Conservation (phyloP, 164 flowering plant genomes). For the Piper longum region DNA sequence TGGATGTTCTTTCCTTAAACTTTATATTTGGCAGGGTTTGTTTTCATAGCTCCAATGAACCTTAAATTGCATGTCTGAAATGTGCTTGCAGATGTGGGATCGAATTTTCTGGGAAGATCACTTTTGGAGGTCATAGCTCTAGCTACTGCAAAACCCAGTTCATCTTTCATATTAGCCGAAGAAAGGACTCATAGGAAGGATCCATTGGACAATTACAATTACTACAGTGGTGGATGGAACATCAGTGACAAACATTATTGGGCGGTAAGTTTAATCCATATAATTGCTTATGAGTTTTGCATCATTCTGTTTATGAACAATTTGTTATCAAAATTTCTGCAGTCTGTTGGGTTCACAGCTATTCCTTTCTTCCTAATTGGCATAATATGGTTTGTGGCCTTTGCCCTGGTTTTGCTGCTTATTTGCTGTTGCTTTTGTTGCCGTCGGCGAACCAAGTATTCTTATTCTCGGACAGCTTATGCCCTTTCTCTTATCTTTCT, state of each 20-base stretch:
- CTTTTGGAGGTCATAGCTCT: constrained; percentile 6
- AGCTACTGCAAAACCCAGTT: background rate
- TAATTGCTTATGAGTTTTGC: background rate
- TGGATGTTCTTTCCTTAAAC: too few species aligned
- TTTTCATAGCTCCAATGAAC: background rate
- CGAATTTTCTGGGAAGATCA: constrained; percentile 14
- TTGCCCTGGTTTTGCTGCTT: constrained; percentile 40
- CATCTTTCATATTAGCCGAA: constrained; percentile 28
- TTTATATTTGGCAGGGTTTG: too few species aligned
- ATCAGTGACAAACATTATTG: constrained; percentile 28
- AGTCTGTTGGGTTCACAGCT: constrained; percentile 83
- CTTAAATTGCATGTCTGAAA: background rate
- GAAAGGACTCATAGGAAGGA: constrained; percentile 34
- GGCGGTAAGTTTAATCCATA: constrained; percentile 23
- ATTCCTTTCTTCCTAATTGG: constrained; percentile 60
- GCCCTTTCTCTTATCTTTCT: constrained; percentile 64
- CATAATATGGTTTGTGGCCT: constrained; percentile 50
- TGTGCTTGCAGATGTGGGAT: background rate
- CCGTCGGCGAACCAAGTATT: constrained; percentile 38
- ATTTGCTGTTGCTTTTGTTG: constrained; percentile 56
- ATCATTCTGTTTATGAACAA: background rate
- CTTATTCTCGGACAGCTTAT: constrained; percentile 66
- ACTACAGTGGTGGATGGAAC: constrained; percentile 42
- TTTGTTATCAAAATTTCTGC: constrained; percentile 13
- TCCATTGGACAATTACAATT: constrained; percentile 25